Evolutionary conservation across 345 rosid species (phyloP).

Genomic region (Sonneratia alba): DNA sequence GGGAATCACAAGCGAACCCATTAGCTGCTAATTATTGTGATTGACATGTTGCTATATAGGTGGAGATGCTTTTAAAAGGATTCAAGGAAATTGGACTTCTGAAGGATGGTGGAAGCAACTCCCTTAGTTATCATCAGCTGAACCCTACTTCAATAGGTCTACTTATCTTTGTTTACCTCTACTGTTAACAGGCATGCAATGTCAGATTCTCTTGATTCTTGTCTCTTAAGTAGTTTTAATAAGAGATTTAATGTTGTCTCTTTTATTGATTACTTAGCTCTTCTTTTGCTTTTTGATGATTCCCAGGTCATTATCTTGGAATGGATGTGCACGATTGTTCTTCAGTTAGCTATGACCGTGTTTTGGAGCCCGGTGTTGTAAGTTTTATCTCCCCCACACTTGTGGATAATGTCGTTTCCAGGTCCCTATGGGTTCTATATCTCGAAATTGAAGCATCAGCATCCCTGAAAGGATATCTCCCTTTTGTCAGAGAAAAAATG

Average conservation of each 20-base stretch:
- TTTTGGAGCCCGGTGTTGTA: constrained; percentile 89
- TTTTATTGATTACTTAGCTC: background rate
- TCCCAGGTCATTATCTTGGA: constrained; percentile 91
- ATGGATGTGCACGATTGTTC: constrained; percentile 98
- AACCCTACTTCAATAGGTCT: constrained; percentile 95
- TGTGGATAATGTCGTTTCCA: too few relatives aligned
- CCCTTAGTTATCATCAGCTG: constrained; percentile 36
- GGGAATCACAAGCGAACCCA: background rate
- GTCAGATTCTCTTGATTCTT: constrained; percentile 1
- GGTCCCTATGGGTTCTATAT: too few relatives aligned
- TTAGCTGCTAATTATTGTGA: background rate
- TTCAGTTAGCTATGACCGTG: constrained; percentile 51
- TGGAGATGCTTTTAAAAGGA: constrained; percentile 57
- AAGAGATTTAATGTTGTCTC: background rate
- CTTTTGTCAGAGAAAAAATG: background rate
- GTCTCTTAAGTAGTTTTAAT: background rate
- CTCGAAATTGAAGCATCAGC: too few relatives aligned
- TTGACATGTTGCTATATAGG: constrained; percentile 35
- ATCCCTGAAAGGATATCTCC: background rate
- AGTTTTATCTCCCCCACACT: constrained; percentile 16
- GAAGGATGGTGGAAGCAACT: constrained; percentile 30
- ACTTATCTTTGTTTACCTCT: constrained; percentile 3
- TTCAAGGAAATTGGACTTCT: constrained; percentile 73
- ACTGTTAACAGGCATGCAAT: background rate
- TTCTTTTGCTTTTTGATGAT: constrained; percentile 8